Conservation (phyloP, 176 grass and related monocot species). For the Triticum dicoccoides region DNA sequence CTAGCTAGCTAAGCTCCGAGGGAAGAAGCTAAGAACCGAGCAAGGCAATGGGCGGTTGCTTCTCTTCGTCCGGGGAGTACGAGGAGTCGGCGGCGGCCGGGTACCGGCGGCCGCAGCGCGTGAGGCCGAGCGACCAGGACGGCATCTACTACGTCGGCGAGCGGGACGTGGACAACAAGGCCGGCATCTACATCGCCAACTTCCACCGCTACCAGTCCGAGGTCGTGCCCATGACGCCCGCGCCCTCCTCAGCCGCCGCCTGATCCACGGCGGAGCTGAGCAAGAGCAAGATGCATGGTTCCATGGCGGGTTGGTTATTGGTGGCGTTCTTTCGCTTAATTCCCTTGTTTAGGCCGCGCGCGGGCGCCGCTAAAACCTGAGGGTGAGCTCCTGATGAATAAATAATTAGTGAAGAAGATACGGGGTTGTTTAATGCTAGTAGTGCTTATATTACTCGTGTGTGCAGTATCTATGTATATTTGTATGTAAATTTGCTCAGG, state of each 20-base stretch:
- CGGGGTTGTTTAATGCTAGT: background rate
- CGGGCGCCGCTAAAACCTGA: background rate
- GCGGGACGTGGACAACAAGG: slow-evolving; percentile 36
- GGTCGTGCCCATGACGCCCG: background rate
- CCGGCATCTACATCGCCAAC: slow-evolving; percentile 24
- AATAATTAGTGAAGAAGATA: background rate
- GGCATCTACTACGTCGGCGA: slow-evolving; percentile 34
- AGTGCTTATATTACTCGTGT: background rate
- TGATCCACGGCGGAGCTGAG: background rate
- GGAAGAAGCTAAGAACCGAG: background rate
- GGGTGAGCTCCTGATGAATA: slow-evolving; percentile 25
- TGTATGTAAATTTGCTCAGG: slow-evolving; percentile 18
- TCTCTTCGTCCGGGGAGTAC: slow-evolving; percentile 19
- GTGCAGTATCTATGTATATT: background rate
- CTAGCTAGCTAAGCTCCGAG: background rate
- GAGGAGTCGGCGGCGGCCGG: background rate
- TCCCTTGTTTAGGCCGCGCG: background rate
- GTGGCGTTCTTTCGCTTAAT: background rate
- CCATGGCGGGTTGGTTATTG: background rate
- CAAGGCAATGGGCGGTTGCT: slow-evolving; percentile 42
- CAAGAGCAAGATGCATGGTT: background rate
- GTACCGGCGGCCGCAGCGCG: background rate
- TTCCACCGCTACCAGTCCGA: slow-evolving; percentile 45
- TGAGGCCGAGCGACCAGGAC: slow-evolving; percentile 49
- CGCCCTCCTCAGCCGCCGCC: background rate